Percentiles rank a stretch among this genome's conserved stretches.
These are phyloP conservation scores for Dendrobium nobile DNA, from an alignment of 106 monocot species.

Conservation along the genomic window DNA sequence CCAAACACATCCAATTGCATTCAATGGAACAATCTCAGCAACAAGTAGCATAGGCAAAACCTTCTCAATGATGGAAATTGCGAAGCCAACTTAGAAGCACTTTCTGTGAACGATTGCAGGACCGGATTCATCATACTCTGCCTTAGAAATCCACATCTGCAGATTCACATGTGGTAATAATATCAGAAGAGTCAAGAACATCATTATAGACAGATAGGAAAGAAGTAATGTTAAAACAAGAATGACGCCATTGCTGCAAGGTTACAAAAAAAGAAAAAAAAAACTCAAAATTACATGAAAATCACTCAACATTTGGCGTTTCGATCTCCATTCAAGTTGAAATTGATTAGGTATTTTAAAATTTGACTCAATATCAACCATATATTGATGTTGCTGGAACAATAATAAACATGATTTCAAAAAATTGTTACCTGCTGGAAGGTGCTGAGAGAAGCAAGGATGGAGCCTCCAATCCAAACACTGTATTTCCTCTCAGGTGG, in stretches of 20 bases:
- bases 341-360: no score
- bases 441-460: slow-evolving; percentile 24
- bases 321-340: no score
- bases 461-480: slow-evolving; percentile 29
- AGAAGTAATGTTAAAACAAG: no score
- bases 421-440: slow-evolving; percentile 20
- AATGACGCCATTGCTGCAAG: no score
- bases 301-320: no score
- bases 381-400: neutral
- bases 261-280: no score
- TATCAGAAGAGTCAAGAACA: neutral
- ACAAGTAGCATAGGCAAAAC: neutral
- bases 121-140: slow-evolving; percentile 27
- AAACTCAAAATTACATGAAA: no score
- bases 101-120: slow-evolving; percentile 28
- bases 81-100: slow-evolving; percentile 21
- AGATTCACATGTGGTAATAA: neutral
- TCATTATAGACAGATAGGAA: no score
- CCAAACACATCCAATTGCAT: no score
- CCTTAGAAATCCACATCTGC: slow-evolving; percentile 35
- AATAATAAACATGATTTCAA: neutral
- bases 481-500: slow-evolving; percentile 25
- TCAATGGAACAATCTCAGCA: no score
- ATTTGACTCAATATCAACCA: neutral
- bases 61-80: neutral